phyloP scores from a whole-genome alignment of 768 basidiomycete genomes.

The Tricholoma terreum region DNA sequence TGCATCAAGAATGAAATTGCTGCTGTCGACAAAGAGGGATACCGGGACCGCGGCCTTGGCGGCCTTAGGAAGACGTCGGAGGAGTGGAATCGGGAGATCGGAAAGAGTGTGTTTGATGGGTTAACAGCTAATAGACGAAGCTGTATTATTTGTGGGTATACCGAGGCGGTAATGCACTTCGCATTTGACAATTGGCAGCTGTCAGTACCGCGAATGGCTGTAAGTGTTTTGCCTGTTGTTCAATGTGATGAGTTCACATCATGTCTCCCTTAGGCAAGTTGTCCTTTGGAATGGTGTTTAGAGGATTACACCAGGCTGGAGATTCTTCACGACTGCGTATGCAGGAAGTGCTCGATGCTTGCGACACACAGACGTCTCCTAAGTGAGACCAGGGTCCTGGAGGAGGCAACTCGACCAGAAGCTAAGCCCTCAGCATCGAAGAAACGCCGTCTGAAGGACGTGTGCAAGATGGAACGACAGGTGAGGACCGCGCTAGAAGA shows the following conservation, averaged over 20 bases:
- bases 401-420: conserved; percentile 37
- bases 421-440: conserved; percentile 59
- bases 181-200: conserved; percentile 84
- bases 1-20: conserved; percentile 82
- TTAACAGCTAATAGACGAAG: conserved; percentile 87
- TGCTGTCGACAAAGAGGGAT: conserved; percentile 68
- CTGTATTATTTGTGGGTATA: conserved; percentile 88
- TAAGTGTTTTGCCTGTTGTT: conserved; percentile 34
- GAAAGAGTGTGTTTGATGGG: conserved; percentile 82
- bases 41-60: conserved; percentile 69
- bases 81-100: conserved; percentile 32
- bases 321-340: conserved; percentile 85
- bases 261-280: conserved; percentile 44
- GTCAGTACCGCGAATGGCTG: conserved; percentile 60
- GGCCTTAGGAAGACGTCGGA: conserved; percentile 33
- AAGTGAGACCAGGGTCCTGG: conserved; percentile 59
- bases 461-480: conserved; percentile 57
- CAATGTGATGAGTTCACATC: background rate
- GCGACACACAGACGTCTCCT: conserved; percentile 68
- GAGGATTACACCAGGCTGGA: conserved; percentile 89
- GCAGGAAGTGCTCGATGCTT: conserved; percentile 84
- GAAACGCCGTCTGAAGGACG: conserved; percentile 74
- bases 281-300: conserved; percentile 78
- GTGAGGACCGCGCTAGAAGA: conserved; percentile 66
- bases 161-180: conserved; percentile 92